Evolutionary conservation across 164 flowering plant species (phyloP), one percentile per base, ranked within the genome.

Genomic region (Sextonia rubra): DNA sequence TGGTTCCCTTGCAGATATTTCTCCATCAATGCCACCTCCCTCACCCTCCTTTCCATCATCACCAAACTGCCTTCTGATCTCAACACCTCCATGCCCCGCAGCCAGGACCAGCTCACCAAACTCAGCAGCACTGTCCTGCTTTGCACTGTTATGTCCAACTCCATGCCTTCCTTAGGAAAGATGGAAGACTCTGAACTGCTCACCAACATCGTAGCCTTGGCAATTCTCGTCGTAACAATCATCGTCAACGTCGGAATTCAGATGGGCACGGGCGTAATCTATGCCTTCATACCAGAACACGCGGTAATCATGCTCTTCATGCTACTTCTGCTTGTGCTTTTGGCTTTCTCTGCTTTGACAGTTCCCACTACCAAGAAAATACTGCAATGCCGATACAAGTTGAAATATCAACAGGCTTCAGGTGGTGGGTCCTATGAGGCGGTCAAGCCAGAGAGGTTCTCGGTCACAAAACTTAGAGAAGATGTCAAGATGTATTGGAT

Each of bases 1-100:
- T 90, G 94, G 90, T 86, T 86, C 58, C 90, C 90, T 1, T 74
- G 87, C 82, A 84, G 69, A 20, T 86, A n/a, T 71, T 86, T 85
- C 82, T 64, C 86, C 3, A 76, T 90, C 23, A 90, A 90, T 49
- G 87, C 94, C 64, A 80, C 89, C 29, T 72, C 91, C 44, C 75
- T 90, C 25, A 83, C 90, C 23, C 37, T 88, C 12, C 75, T 88
- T 5, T 76, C 80, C 18, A 85, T 86, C 1, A 86, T 87, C 9
- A 71, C 78, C 56, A 88, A 90, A 26, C 78, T 88, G 22, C 85
- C 90, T 0, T 82, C 85, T 37, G 94, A 90, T 78, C 86, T 90
- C 4, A 90, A 85, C 55, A 86, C 90, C 4, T n/a, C 89, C 29
- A 86, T 90, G 74, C 74, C 74, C 24, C 12, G 29, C 1, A 0